phyloP scores from a whole-genome alignment of 805 yeast genomes.

The Starmerella riodocensis region DNA sequence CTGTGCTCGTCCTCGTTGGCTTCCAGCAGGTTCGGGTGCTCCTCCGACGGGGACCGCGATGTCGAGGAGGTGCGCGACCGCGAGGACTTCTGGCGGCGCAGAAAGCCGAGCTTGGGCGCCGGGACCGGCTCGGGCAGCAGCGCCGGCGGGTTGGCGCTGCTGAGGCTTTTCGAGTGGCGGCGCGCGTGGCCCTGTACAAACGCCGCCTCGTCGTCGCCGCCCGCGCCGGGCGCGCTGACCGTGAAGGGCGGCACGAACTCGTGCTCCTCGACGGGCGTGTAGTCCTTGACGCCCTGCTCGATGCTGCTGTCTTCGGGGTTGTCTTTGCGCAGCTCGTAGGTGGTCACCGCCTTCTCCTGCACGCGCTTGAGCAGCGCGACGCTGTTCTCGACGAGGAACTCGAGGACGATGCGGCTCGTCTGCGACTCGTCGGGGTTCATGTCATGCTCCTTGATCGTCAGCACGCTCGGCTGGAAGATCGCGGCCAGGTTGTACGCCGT shows the following conservation, averaged over 20 bases:
- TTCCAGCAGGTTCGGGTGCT: background rate
- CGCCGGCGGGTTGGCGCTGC: slow-evolving; percentile 21
- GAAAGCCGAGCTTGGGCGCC: slow-evolving; percentile 10
- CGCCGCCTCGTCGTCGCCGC: background rate
- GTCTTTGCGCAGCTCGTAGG: slow-evolving; percentile 20
- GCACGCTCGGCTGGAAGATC: slow-evolving; percentile 89
- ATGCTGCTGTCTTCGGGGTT: background rate
- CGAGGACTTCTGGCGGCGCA: slow-evolving; percentile 9
- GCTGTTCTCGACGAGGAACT: slow-evolving; percentile 77
- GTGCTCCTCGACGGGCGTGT: background rate
- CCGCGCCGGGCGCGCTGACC: background rate
- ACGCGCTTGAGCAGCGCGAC: slow-evolving; percentile 53
- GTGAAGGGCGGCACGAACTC: background rate
- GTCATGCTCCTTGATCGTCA: slow-evolving; percentile 86
- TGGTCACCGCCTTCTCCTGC: slow-evolving; percentile 25
- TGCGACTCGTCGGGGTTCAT: slow-evolving; percentile 87
- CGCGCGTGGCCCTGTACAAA: slow-evolving; percentile 14
- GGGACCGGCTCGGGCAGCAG: slow-evolving; percentile 1
- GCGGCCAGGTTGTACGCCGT: slow-evolving; percentile 88
- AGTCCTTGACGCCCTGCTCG: background rate
- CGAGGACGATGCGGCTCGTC: slow-evolving; percentile 70
- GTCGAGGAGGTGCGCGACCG: background rate
- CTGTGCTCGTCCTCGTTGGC: background rate
- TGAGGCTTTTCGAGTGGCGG: slow-evolving; percentile 24
- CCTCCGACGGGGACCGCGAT: slow-evolving; percentile 1